Evolutionary conservation across 2,329 filamentous ascomycete genomes (phyloP).

Genomic region (Lithohypha guttulata): DNA sequence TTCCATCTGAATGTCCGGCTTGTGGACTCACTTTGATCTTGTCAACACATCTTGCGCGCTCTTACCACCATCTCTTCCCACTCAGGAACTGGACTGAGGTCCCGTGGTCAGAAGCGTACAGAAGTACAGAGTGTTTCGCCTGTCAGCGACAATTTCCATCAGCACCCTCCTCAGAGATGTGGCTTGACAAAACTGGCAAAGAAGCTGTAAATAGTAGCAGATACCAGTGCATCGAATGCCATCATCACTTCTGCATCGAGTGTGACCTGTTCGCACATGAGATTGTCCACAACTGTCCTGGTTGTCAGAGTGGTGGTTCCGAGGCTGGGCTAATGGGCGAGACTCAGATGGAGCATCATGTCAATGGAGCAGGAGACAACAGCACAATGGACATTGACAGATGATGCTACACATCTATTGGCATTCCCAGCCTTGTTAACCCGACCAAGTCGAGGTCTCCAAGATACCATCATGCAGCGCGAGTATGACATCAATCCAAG

Average conservation of each 20-base stretch:
- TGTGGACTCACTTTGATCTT: constrained; percentile 88
- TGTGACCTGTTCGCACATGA: constrained; percentile 95
- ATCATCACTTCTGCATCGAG: constrained; percentile 91
- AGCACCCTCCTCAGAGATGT: constrained; percentile 30
- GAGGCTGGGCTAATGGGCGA: constrained; percentile 21
- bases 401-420: no score
- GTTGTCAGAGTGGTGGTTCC: constrained; percentile 51
- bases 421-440: no score
- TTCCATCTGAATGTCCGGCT: constrained; percentile 82
- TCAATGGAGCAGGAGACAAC: not conserved
- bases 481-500: no score
- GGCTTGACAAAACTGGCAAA: constrained; percentile 48
- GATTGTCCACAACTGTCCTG: constrained; percentile 89
- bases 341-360: constrained; percentile 11
- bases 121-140: constrained; percentile 60
- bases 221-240: constrained; percentile 81
- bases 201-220: constrained; percentile 68
- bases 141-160: constrained; percentile 64
- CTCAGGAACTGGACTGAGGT: constrained; percentile 86
- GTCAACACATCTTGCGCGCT: constrained; percentile 84
- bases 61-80: constrained; percentile 86
- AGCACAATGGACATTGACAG: constrained; percentile 7
- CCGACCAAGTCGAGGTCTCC: no score
- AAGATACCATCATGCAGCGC: no score
- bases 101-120: constrained; percentile 60